Percentiles rank a stretch among this genome's conserved stretches.
Conservation (phyloP, 768 basidiomycete species). For the Chiua virens region DNA sequence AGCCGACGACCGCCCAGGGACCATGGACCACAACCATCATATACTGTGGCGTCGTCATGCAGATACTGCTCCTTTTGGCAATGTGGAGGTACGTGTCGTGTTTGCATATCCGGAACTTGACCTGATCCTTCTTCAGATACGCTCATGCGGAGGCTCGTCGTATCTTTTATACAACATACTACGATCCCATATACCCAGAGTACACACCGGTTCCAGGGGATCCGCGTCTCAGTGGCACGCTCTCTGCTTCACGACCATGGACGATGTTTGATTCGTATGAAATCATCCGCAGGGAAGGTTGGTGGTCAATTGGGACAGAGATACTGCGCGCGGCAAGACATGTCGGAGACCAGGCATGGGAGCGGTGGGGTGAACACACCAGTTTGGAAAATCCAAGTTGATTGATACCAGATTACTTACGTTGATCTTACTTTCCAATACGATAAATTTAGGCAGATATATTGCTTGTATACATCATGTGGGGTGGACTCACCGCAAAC, state of each 20-base stretch:
- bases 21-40: conserved; percentile 32
- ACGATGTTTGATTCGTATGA: conserved; percentile 37
- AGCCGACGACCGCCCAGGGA: conserved; percentile 19
- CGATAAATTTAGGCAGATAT: conserved; percentile 10
- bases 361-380: conserved; percentile 38
- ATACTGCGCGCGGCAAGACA: conserved; percentile 40
- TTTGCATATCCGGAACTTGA: background rate
- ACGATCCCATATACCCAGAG: conserved; percentile 76
- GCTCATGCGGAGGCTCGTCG: conserved; percentile 51
- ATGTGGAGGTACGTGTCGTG: conserved; percentile 59
- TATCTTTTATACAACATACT: conserved; percentile 71
- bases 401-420: conserved; percentile 16
- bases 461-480: conserved; percentile 19
- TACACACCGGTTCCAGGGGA: conserved; percentile 49
- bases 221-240: conserved; percentile 29
- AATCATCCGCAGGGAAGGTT: conserved; percentile 42
- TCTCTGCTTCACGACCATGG: conserved; percentile 39
- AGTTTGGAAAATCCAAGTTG: conserved; percentile 31
- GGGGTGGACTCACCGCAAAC: background rate
- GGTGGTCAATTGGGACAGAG: conserved; percentile 37
- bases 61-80: conserved; percentile 45
- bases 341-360: conserved; percentile 43
- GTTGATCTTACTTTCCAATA: conserved; percentile 16
- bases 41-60: conserved; percentile 40
- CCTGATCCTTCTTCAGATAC: conserved; percentile 30